Percentiles rank a stretch among this genome's conserved stretches.
Evolutionary conservation across 768 basidiomycete species (phyloP).

Genomic region (Lactifluus echinatus): DNA sequence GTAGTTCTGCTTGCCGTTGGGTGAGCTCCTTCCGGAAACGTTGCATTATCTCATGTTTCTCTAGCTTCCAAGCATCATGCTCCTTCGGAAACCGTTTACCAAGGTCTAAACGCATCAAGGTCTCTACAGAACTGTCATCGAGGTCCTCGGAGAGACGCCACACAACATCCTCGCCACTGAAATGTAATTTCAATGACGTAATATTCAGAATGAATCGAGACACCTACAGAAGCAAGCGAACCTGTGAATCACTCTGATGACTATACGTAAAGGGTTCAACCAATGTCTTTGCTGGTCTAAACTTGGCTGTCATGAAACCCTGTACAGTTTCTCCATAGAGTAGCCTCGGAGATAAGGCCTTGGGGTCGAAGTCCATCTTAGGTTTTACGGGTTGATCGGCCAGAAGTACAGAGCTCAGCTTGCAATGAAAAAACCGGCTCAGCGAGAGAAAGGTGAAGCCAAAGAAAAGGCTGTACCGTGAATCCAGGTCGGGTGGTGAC

Average conservation of each 20-base stretch:
- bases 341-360: too few relatives aligned
- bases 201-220: neutral
- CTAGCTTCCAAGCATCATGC: neutral
- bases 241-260: too few relatives aligned
- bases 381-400: too few relatives aligned
- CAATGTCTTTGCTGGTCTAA: too few relatives aligned
- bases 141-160: conserved; percentile 9
- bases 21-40: neutral
- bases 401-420: too few relatives aligned
- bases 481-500: conserved; percentile 39
- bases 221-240: too few relatives aligned
- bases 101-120: neutral
- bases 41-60: neutral
- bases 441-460: neutral
- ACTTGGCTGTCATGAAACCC: too few relatives aligned
- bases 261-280: too few relatives aligned
- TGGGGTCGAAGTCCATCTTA: too few relatives aligned
- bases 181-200: neutral
- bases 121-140: conserved; percentile 3
- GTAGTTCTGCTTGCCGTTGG: neutral
- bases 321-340: too few relatives aligned
- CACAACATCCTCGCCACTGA: conserved; percentile 1
- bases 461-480: conserved; percentile 27
- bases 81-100: neutral
- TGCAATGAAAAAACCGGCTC: too few relatives aligned